Conservation (phyloP, 768 basidiomycete genomes). For the Pholiota molesta region DNA sequence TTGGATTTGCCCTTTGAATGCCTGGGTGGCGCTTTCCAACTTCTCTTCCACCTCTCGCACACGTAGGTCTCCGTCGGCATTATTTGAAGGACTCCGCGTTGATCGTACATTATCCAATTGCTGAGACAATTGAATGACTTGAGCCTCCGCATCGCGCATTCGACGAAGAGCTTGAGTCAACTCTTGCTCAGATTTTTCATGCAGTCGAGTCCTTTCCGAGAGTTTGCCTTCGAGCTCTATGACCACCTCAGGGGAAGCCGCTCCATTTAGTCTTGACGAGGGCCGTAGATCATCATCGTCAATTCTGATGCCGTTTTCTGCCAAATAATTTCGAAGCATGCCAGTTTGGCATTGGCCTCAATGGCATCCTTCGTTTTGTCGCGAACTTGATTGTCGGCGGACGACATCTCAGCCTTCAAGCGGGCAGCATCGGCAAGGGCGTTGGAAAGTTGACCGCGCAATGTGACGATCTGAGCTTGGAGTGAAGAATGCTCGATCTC, state of each 20-base stretch:
- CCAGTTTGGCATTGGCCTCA: conserved; percentile 72
- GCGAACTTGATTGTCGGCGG: conserved; percentile 64
- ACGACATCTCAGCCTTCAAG: conserved; percentile 67
- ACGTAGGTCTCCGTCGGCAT: conserved; percentile 35
- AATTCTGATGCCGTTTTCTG: conserved; percentile 82
- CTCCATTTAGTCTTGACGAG: conserved; percentile 41
- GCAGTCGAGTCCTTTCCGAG: conserved; percentile 68
- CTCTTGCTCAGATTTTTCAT: conserved; percentile 79
- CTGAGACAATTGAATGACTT: conserved; percentile 61
- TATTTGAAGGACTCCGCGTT: conserved; percentile 52
- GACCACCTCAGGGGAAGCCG: conserved; percentile 47
- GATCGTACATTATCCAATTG: conserved; percentile 71
- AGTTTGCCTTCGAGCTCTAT: conserved; percentile 80
- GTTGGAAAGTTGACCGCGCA: conserved; percentile 73
- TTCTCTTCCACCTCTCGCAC: conserved; percentile 75
- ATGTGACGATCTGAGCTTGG: conserved; percentile 71
- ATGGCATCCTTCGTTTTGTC: conserved; percentile 67
- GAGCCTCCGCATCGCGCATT: conserved; percentile 76
- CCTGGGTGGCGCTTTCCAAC: conserved; percentile 76
- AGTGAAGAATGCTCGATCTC: conserved; percentile 67
- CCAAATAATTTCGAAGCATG: conserved; percentile 83
- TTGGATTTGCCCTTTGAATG: conserved; percentile 77
- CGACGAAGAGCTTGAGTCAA: conserved; percentile 64
- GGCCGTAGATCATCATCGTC: conserved; percentile 69
- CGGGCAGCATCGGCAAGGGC: conserved; percentile 71